Evolutionary conservation across 2,329 filamentous ascomycete species (phyloP).

Genomic region (Pyricularia sp.): DNA sequence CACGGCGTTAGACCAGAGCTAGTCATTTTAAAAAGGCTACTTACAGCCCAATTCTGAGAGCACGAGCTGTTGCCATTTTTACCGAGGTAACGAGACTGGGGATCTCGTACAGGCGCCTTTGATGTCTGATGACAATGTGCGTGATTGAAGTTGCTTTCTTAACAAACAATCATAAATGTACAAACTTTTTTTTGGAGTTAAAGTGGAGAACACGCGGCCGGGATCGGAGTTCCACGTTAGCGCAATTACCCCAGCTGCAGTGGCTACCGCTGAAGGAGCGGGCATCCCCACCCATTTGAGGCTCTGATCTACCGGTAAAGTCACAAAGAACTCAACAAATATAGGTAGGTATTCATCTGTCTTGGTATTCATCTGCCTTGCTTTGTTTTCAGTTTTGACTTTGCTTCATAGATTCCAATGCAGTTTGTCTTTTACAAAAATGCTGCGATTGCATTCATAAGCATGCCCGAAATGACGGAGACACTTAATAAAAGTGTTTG

Average conservation of each 20-base stretch:
- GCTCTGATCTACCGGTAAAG: neutral
- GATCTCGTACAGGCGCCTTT: no score
- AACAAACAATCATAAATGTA: neutral
- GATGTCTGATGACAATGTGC: no score
- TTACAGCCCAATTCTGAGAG: conserved; percentile 52
- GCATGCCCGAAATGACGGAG: neutral
- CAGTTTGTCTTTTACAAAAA: neutral
- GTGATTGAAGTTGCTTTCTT: no score
- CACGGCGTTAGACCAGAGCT: neutral
- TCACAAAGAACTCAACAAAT: neutral
- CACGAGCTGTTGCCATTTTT: conserved; percentile 31
- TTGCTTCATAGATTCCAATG: no score
- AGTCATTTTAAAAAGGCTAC: neutral
- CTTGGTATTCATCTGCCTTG: no score
- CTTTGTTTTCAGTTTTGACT: no score
- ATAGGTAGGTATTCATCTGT: no score
- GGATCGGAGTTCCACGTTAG: neutral
- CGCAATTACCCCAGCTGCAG: neutral
- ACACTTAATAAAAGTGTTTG: neutral
- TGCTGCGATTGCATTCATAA: neutral
- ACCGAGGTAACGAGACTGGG: no score
- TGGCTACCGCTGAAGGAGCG: neutral
- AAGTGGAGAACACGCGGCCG: neutral
- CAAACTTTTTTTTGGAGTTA: neutral
- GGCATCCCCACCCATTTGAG: neutral